Percentiles rank a stretch among this genome's conserved stretches.
These are phyloP conservation scores for Spergularia marina DNA, from an alignment of 148 eudicot species.

Conservation along the genomic window DNA sequence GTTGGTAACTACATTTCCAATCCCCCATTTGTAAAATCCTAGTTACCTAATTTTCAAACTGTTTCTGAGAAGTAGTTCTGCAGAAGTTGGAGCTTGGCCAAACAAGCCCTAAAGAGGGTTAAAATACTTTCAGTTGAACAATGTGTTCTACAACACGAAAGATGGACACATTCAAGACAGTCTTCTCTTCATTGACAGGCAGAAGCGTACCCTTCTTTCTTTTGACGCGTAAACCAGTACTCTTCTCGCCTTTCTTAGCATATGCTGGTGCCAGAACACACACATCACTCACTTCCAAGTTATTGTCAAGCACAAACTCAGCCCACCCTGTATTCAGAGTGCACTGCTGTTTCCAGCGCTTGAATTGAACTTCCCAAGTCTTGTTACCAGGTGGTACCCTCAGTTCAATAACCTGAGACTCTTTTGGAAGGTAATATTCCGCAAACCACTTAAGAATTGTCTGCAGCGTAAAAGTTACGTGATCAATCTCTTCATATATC, in stretches of 20 bases:
- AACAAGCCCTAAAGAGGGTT: background rate
- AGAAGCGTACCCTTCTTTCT: no score
- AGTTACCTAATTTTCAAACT: no score
- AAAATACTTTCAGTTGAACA: background rate
- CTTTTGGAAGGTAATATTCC: background rate
- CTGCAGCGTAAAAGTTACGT: background rate
- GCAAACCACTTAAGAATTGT: constrained; percentile 18
- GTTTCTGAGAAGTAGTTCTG: no score
- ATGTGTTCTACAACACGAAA: constrained; percentile 16
- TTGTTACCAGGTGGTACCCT: constrained; percentile 4
- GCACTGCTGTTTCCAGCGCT: constrained; percentile 6
- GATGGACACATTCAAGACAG: constrained; percentile 8
- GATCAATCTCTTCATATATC: background rate
- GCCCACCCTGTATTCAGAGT: constrained; percentile 15
- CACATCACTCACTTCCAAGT: constrained; percentile 12
- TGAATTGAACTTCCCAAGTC: constrained; percentile 1
- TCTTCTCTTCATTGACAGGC: background rate
- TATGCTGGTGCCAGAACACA: constrained; percentile 1
- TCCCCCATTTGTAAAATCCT: no score
- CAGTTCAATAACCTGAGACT: background rate
- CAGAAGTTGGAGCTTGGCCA: no score
- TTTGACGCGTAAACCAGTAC: no score
- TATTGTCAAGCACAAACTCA: constrained; percentile 20
- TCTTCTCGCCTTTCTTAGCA: background rate
- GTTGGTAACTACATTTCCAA: no score